phyloP scores from a whole-genome alignment of 2,329 filamentous ascomycete species.

The Chalaropsis thielavioides region DNA sequence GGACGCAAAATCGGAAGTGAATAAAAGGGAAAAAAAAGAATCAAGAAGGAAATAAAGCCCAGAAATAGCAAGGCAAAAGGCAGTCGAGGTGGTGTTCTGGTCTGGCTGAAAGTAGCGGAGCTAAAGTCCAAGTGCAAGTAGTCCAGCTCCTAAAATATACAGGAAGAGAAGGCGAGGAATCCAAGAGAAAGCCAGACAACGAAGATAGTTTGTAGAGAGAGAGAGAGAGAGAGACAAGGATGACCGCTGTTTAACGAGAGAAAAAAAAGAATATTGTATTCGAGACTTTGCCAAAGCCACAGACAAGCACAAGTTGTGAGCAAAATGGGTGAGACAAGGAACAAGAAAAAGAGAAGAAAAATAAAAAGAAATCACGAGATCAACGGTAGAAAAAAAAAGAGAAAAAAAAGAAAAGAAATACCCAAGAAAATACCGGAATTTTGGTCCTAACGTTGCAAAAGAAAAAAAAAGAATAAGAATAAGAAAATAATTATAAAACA shows the following conservation, averaged over 20 bases:
- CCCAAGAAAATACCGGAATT: no score
- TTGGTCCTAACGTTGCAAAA: no score
- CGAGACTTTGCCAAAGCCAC: no score
- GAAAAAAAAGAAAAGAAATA: neutral
- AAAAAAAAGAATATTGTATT: neutral
- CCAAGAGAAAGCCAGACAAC: neutral
- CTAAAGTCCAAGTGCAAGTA: neutral
- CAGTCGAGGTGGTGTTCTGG: neutral
- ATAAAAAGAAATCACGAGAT: neutral
- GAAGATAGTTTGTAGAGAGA: neutral
- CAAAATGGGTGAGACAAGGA: neutral
- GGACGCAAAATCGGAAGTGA: neutral
- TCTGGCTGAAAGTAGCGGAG: neutral
- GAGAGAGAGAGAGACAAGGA: neutral
- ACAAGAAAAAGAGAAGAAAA: neutral
- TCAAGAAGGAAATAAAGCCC: constrained; percentile 7
- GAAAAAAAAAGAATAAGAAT: neutral
- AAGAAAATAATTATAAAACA: no score
- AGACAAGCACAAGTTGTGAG: no score
- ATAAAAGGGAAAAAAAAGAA: neutral
- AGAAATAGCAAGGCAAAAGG: neutral
- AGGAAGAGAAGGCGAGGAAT: neutral
- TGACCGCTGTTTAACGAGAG: neutral
- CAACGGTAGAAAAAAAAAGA: neutral
- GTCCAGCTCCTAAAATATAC: constrained; percentile 5